Evolutionary conservation across 257 asterid species (phyloP).

Genomic region (Solanum raphanifolium): DNA sequence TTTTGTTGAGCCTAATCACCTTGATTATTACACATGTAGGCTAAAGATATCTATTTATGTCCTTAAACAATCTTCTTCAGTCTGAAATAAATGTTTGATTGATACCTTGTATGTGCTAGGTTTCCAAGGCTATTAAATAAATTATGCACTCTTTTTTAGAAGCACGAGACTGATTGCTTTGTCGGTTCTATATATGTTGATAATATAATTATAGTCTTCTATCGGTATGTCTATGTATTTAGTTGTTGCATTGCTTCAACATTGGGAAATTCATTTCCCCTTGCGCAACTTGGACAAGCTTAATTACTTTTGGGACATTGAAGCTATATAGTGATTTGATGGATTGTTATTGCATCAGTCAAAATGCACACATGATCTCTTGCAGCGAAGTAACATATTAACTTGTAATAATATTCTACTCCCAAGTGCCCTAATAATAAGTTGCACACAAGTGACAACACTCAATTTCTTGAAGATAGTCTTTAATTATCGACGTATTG

Average conservation of each 20-base stretch:
- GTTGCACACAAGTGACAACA: neutral
- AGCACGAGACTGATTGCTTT: neutral
- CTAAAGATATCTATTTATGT: neutral
- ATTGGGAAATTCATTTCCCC: neutral
- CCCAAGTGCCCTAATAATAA: neutral
- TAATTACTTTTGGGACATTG: neutral
- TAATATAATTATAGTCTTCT: neutral
- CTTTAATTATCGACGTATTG: neutral
- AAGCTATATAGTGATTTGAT: neutral
- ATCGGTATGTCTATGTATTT: neutral
- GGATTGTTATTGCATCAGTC: too few species aligned
- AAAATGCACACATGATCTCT: neutral
- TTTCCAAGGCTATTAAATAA: neutral
- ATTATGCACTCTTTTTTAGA: neutral
- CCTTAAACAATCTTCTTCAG: neutral
- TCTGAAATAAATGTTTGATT: neutral
- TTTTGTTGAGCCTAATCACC: neutral
- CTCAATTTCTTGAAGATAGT: neutral
- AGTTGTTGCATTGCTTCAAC: neutral
- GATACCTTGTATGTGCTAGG: neutral
- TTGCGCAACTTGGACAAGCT: neutral
- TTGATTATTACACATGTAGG: neutral
- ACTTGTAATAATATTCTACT: neutral
- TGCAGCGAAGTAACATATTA: neutral
- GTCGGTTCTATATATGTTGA: neutral